Evolutionary conservation across 192 early-diverging fungal genomes (phyloP), one percentile per base, ranked within the genome.

Genomic region (Spizellomyces punctatus): DNA sequence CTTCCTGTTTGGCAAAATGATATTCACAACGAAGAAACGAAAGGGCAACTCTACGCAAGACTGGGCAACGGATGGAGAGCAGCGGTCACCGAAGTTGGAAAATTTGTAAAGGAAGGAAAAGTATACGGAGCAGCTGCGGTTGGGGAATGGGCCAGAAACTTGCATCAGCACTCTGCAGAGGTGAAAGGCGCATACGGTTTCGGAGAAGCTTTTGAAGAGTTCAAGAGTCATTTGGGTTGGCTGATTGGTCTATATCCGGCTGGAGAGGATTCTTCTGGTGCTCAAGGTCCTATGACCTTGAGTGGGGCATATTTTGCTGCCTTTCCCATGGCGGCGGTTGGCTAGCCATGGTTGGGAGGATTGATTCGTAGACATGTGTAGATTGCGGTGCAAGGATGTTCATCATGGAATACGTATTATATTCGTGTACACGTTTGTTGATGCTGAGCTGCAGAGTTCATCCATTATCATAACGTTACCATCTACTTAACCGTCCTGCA

Each of bases 1-100:
- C 83, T 99, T 69, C 94, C 94, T 6, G 73, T 79, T 60, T 95
- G 94, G 94, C 87, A 92, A 63, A 89, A 80, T 60, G 68, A 84
- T 5, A 77, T 81, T 45, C 83, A 94, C 75, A 95, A 95, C 76
- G 79, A 78, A n/a, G 71, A 68, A 67, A 83, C 49, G 79, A 86
- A 67, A 76, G 81, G 82, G 10, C 83, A 89, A 27, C 79, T 94
- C 27, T 92, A 92, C 77, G 81, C 83, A 8, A 82, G 86, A 22
- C 75, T 99, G 63, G 89, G 83, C 49, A 82, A 87, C 9, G 88
- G 80, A 64, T 99, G 93, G 93, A 83, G 87, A 64, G 82, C 87
- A 9, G 90, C 94, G 10, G 88, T 94, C 62, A 81, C 79, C 50
- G 88, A 92, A 64, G 90, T 94, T 0, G 81, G 82, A 36, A 84